Conservation (phyloP, 1,139 yeast species). For the Yamadazyma pseudoaaseri region DNA sequence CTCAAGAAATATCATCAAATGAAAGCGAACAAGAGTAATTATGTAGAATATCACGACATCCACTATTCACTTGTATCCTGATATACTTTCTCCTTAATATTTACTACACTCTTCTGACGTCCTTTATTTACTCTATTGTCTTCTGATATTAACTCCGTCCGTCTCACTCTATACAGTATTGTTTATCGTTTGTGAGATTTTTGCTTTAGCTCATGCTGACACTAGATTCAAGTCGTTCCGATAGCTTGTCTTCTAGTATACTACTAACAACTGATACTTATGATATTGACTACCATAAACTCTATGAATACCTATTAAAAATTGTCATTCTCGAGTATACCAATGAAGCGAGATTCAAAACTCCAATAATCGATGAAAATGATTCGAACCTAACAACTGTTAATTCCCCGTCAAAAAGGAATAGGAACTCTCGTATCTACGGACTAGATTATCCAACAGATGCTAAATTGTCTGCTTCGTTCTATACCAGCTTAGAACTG, state of each 20-base stretch:
- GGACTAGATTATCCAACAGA: slow-evolving; percentile 11
- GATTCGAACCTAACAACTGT: slow-evolving; percentile 5
- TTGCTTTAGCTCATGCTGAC: not conserved
- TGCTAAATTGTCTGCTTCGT: slow-evolving; percentile 45
- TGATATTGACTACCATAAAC: slow-evolving; percentile 25
- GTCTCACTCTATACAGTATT: slow-evolving; percentile 1
- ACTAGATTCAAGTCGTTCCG: slow-evolving; percentile 8
- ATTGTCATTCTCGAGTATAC: slow-evolving; percentile 53
- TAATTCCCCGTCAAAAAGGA: slow-evolving; percentile 12
- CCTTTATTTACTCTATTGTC: too few relatives aligned
- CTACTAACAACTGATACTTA: slow-evolving; percentile 22
- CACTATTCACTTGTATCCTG: too few relatives aligned
- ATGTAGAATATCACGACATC: too few relatives aligned
- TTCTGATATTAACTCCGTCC: too few relatives aligned
- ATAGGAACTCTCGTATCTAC: slow-evolving; percentile 14
- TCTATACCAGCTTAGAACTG: slow-evolving; percentile 46
- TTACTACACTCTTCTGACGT: too few relatives aligned
- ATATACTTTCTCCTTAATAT: too few relatives aligned
- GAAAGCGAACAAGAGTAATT: slow-evolving; percentile 3
- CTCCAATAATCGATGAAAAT: slow-evolving; percentile 25
- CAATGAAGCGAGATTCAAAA: slow-evolving; percentile 57
- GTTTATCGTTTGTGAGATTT: slow-evolving; percentile 1
- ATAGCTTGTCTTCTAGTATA: slow-evolving; percentile 23
- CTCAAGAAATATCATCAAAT: not conserved
- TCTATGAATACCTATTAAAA: slow-evolving; percentile 46